Evolutionary conservation across 768 basidiomycete genomes (phyloP).

Genomic region (Daedaleopsis sinensis): DNA sequence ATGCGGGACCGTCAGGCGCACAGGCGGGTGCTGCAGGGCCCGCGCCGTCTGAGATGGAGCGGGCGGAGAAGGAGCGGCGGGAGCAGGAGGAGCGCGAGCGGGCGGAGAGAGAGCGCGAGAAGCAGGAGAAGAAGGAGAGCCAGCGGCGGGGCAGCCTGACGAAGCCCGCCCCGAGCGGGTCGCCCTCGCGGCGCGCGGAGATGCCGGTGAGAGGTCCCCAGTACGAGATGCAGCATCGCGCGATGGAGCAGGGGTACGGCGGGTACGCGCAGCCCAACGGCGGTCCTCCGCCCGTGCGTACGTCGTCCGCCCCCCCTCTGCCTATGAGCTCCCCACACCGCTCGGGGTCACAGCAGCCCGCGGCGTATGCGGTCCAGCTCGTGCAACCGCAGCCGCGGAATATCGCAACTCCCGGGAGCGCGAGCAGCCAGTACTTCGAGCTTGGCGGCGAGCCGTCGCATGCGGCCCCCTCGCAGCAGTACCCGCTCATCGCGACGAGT

Average conservation of each 20-base stretch:
- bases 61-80: conserved; percentile 39
- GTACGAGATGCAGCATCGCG: conserved; percentile 93
- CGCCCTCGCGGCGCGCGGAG: conserved; percentile 69
- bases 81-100: conserved; percentile 44
- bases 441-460: conserved; percentile 40
- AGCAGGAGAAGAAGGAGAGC: conserved; percentile 46
- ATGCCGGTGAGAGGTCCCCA: conserved; percentile 87
- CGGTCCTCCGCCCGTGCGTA: conserved; percentile 12
- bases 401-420: conserved; percentile 20
- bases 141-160: conserved; percentile 61
- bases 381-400: conserved; percentile 38
- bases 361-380: conserved; percentile 27
- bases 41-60: conserved; percentile 33
- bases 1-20: conserved; percentile 28
- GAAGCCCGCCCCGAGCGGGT: conserved; percentile 54
- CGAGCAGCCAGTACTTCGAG: conserved; percentile 29
- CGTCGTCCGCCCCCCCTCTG: conserved; percentile 29
- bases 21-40: conserved; percentile 14
- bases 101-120: conserved; percentile 43
- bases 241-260: conserved; percentile 88
- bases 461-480: conserved; percentile 28
- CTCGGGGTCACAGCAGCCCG: conserved; percentile 8
- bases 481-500: conserved; percentile 31
- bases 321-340: conserved; percentile 16
- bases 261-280: conserved; percentile 22